These are phyloP conservation scores for Sarcomyxa edulis DNA, from an alignment of 768 basidiomycete species.

Conservation along the genomic window DNA sequence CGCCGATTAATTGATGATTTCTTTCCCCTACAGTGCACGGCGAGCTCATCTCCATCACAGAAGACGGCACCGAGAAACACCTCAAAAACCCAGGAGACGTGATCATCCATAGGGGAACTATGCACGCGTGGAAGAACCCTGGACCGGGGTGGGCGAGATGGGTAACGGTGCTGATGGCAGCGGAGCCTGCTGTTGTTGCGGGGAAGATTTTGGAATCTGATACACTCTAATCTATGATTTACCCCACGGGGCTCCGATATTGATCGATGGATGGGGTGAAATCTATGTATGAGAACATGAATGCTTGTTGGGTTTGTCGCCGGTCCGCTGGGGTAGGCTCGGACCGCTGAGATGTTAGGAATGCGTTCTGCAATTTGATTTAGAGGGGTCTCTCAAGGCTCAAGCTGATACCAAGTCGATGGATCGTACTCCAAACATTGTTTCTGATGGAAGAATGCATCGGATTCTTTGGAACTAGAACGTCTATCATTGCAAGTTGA, in stretches of 20 bases:
- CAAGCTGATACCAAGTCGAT: no score
- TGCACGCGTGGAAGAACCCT: slow-evolving; percentile 62
- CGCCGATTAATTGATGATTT: not conserved
- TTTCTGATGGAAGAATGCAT: no score
- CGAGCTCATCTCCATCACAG: slow-evolving; percentile 48
- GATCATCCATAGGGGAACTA: slow-evolving; percentile 51
- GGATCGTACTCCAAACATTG: no score
- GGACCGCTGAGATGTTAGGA: no score
- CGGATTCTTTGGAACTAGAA: no score
- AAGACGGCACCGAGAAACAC: slow-evolving; percentile 49
- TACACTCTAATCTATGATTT: no score
- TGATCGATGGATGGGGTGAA: not conserved
- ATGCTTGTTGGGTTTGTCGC: no score
- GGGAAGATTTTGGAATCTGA: slow-evolving; percentile 34
- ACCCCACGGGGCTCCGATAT: no score
- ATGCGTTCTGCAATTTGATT: no score
- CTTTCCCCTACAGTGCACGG: slow-evolving; percentile 38
- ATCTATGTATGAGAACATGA: not conserved
- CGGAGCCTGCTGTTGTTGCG: slow-evolving; percentile 44
- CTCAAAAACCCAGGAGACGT: slow-evolving; percentile 51
- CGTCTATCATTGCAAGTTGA: slow-evolving; percentile 64
- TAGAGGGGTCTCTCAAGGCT: no score
- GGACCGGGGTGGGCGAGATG: slow-evolving; percentile 45
- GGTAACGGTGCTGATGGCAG: slow-evolving; percentile 48
- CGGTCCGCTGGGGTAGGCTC: no score